Conservation (phyloP, 1,284 basidiomycete species). For the Trichosporon sp. region DNA sequence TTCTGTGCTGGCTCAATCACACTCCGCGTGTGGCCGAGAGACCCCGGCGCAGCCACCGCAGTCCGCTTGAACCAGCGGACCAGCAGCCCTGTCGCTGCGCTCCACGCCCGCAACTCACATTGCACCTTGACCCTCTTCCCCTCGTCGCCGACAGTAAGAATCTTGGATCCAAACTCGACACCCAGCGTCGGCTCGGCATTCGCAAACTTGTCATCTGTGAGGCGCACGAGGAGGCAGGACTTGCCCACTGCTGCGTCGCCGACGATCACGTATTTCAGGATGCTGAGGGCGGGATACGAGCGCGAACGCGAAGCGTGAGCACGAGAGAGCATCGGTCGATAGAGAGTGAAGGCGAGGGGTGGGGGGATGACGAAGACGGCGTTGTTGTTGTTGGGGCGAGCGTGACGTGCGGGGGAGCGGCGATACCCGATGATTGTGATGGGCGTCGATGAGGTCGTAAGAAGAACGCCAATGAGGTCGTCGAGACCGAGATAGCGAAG, state of each 20-base stretch:
- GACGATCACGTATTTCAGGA: slow-evolving; percentile 54
- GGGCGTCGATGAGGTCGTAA: no score
- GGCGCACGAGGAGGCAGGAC: slow-evolving; percentile 47
- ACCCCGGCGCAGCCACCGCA: no score
- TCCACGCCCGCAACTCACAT: slow-evolving; percentile 38
- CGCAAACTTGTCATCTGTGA: slow-evolving; percentile 50
- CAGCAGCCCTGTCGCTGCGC: no score
- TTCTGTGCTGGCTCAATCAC: no score
- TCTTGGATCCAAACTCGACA: slow-evolving; percentile 51
- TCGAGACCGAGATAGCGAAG: no score
- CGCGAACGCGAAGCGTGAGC: not conserved
- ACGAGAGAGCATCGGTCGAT: not conserved
- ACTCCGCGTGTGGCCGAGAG: no score
- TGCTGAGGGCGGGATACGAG: slow-evolving; percentile 32
- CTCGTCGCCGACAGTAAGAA: slow-evolving; percentile 42
- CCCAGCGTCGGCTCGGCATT: slow-evolving; percentile 51
- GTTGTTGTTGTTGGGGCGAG: not conserved
- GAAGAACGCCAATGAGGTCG: no score
- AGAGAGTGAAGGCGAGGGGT: not conserved
- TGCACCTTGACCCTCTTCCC: slow-evolving; percentile 54
- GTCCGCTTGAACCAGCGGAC: no score
- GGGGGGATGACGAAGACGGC: not conserved
- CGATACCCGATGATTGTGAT: not conserved
- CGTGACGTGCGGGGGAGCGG: not conserved
- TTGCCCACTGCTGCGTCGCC: slow-evolving; percentile 53